Percentiles rank a stretch among this genome's conserved stretches.
Conservation (phyloP, 345 rosid genomes). For the Luvunga scandens region DNA sequence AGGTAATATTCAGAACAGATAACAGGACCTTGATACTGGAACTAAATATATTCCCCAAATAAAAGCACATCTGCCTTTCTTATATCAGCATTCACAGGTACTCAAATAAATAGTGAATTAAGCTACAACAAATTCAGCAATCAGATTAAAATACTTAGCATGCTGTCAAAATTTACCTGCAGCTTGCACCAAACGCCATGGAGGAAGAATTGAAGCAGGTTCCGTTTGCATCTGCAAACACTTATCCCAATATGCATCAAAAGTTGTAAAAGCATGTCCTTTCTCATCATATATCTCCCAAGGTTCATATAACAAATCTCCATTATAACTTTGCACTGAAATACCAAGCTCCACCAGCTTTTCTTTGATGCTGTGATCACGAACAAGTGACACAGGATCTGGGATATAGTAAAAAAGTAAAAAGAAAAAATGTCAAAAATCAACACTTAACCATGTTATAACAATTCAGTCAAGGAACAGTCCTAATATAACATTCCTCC, state of each 20-base stretch:
- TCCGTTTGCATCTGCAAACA: slow-evolving; percentile 65
- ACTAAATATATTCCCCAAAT: neutral
- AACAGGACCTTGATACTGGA: neutral
- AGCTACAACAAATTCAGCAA: neutral
- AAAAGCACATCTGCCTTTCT: neutral
- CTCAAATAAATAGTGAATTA: neutral
- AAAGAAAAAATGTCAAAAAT: neutral
- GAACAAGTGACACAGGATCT: slow-evolving; percentile 86
- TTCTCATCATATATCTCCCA: slow-evolving; percentile 78
- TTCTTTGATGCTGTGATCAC: slow-evolving; percentile 79
- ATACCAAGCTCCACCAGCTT: slow-evolving; percentile 64
- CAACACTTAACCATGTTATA: neutral
- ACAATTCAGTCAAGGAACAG: neutral
- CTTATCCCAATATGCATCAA: slow-evolving; percentile 69
- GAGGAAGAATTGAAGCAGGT: slow-evolving; percentile 64
- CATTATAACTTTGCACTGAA: slow-evolving; percentile 87
- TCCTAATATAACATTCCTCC: neutral
- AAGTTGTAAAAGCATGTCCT: slow-evolving; percentile 69
- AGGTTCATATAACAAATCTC: slow-evolving; percentile 86
- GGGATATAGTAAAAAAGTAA: neutral
- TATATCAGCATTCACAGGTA: neutral
- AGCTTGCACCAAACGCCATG: slow-evolving; percentile 60
- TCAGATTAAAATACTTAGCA: neutral
- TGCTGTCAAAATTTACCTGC: slow-evolving; percentile 46
- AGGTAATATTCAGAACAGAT: neutral